Evolutionary conservation across 2,329 filamentous ascomycete genomes (phyloP), one percentile per base, ranked within the genome.

Genomic region (Neonectria neomacrospora): DNA sequence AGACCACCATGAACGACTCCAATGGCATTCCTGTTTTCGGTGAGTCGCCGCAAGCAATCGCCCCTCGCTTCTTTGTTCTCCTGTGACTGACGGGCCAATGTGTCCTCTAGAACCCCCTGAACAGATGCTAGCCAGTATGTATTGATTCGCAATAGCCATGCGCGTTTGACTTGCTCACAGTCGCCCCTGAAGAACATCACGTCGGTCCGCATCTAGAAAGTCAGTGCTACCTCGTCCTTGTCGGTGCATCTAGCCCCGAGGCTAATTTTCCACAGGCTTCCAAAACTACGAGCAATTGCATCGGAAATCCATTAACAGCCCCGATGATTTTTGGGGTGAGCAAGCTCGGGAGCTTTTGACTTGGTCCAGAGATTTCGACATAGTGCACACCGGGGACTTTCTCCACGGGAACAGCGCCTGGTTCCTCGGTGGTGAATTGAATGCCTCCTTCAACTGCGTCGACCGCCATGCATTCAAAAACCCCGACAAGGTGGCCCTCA

Each of bases 381-480:
- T 93, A 14, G 93, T 96, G 41, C 88, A 89, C 78, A 86, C 83
- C 57, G 94, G 94, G 63, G 88, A 88, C 18, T 86, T 97, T 54
- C 79, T 79, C 50, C 84, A 90, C 64, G 94, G 95, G 67, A 93
- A 98, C 82, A 90, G 86, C 72, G 90, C 92, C 63, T 98, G 95
- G 95, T 98, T 97, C 76, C 80, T 94, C 58, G 94, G 97, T 80
- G 94, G 94, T 70, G 87, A 90, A 73, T 83, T 97, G 73, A 97
- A 97, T 74, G 95, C 94, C 58, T 94, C 91, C 23, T 97, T 92
- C 86, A 98, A 98, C 84, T 96, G 93, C 75, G 90, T 98, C 64
- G 94, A 98, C 75, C 91, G 94, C 58, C 94, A 97, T 79, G 95
- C 94, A 2, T 86, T 95, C 80, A 93, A 93, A 80, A 88, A 96